Evolutionary conservation across 2,329 filamentous ascomycete species (phyloP).

Genomic region (Coleophoma eucalyptorum): DNA sequence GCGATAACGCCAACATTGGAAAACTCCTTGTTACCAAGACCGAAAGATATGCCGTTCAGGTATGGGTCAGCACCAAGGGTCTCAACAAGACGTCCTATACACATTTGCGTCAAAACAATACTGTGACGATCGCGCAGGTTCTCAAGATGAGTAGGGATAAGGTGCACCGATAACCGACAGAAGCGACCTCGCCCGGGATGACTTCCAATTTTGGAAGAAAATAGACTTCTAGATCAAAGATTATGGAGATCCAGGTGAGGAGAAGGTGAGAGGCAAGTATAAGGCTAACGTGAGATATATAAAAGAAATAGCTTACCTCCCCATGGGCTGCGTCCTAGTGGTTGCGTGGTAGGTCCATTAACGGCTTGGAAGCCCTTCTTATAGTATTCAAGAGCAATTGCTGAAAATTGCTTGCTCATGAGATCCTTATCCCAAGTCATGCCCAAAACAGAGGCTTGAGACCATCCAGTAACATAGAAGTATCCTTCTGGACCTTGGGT

Average conservation of each 20-base stretch:
- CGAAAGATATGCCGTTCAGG: conserved; percentile 15
- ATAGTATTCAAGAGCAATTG: background rate
- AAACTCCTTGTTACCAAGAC: conserved; percentile 9
- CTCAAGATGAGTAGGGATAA: too few relatives aligned
- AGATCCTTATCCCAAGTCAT: background rate
- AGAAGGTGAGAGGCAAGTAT: too few relatives aligned
- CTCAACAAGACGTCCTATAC: conserved; percentile 7
- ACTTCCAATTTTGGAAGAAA: too few relatives aligned
- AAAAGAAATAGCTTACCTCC: conserved; percentile 2
- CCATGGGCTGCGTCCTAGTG: conserved; percentile 12
- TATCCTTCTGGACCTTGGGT: background rate
- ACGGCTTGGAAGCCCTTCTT: conserved; percentile 7
- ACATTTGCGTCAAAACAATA: background rate
- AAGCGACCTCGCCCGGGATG: too few relatives aligned
- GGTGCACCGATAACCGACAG: too few relatives aligned
- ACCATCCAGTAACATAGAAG: background rate
- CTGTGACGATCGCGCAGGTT: background rate
- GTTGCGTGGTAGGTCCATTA: conserved; percentile 10
- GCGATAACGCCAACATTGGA: conserved; percentile 10
- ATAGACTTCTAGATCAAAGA: too few relatives aligned
- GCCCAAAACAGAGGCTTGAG: background rate
- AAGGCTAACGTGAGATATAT: too few relatives aligned
- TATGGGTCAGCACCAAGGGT: conserved; percentile 11
- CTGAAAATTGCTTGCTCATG: background rate
- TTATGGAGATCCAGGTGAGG: too few relatives aligned